Base-by-base conservation (phyloP, 169 alveolate species). In the Plasmodium ovale region DNA sequence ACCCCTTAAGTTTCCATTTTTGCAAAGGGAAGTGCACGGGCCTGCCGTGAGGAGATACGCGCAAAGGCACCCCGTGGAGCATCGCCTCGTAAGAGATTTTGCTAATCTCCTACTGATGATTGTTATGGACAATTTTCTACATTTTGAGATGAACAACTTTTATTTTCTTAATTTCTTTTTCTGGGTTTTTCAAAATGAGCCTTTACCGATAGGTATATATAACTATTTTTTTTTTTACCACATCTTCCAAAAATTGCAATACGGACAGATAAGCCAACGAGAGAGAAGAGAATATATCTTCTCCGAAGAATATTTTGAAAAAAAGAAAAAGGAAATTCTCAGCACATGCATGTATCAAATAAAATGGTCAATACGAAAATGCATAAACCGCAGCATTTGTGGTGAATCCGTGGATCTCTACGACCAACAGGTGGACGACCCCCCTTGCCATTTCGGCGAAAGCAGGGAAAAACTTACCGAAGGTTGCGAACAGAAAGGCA, bases 111-210 rank as follows among this genome's bases (percentile, higher is more conserved):
- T 82, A 42, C 62, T 68, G 9, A 58, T 82, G 60, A 67, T 71
- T 37, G 56, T 82, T 33, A 33, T 82, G 10, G 90, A 82, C 35
- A 65, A 64, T 59, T 67, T 49, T 44, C 14, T 82, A 39, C 67
- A 65, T 27, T 82, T 82, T 58, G 90, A 82, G 25, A 54, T 82
- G 1, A 82, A 82, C 4, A 69, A 71, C 51, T 82, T 39, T 58
- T 47, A 65, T 51, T 82, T 82, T 67, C 47, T 82, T 65, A 51
- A 53, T 33, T 82, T 82, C 2, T 68, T 82, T 58, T 82, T 82
- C 16, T 14, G 10, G 10, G n/a, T 51, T 5, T 82, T 82, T 37
- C 64, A 82, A 59, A 59, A 82, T 25, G 27, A 77, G 10, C 49
- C 33, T 21, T 37, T 69, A 31, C 33, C 90, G 23, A 44, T 82